Conservation (phyloP, 2,329 filamentous ascomycete genomes). For the Colletotrichum ledebouriae region DNA sequence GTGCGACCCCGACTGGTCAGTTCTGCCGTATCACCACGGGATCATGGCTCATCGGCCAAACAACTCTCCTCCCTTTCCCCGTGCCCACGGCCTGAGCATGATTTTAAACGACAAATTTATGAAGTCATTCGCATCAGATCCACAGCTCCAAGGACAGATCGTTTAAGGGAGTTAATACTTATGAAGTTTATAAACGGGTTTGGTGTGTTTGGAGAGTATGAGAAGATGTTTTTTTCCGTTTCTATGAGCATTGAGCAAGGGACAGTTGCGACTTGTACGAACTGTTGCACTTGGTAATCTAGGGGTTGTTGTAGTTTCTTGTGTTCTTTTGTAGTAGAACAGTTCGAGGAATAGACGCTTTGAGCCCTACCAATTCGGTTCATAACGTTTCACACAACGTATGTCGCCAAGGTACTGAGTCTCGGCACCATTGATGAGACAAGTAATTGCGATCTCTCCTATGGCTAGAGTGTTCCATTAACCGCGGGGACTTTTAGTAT, state of each 20-base stretch:
- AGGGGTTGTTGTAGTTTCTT: conserved; percentile 27
- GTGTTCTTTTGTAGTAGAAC: conserved; percentile 30
- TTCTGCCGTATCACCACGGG: conserved; percentile 32
- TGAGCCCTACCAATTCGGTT: neutral
- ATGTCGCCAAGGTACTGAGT: neutral
- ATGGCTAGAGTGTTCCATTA: too few species aligned
- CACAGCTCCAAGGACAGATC: conserved; percentile 3
- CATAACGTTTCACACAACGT: neutral
- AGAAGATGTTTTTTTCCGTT: conserved; percentile 12
- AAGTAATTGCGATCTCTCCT: neutral
- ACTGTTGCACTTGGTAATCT: conserved; percentile 27
- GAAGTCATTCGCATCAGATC: conserved; percentile 29
- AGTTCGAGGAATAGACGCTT: conserved; percentile 21
- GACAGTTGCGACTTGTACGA: conserved; percentile 28
- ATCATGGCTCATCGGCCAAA: conserved; percentile 32
- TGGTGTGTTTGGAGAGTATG: conserved; percentile 2
- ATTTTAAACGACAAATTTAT: conserved; percentile 21
- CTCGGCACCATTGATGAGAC: neutral
- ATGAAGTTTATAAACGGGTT: neutral
- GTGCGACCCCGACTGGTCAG: conserved; percentile 14
- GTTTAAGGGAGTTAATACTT: conserved; percentile 27
- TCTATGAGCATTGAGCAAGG: conserved; percentile 19
- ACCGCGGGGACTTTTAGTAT: too few species aligned
- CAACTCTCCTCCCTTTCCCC: conserved; percentile 28
- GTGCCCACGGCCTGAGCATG: conserved; percentile 24